Conservation (phyloP, 208 protist genomes). For the Leishmania major region DNA sequence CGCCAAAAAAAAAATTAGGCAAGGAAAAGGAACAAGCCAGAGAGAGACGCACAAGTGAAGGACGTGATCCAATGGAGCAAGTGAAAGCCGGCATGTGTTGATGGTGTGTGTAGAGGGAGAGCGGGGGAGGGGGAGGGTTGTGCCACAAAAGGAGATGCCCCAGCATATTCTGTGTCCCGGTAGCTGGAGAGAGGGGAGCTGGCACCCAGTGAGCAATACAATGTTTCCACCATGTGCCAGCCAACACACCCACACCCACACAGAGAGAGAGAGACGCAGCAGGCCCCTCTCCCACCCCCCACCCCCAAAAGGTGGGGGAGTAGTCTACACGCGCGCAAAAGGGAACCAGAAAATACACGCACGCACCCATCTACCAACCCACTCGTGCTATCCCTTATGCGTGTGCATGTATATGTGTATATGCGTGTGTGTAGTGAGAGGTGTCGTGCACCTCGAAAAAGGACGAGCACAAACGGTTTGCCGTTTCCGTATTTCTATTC, state of each 20-base stretch:
- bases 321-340: neutral
- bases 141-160: neutral
- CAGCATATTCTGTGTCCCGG: neutral
- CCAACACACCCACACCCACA: neutral
- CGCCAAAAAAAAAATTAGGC: neutral
- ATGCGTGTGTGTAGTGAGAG: neutral
- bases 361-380: neutral
- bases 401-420: neutral
- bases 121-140: neutral
- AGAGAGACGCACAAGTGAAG: neutral
- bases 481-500: no score
- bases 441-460: neutral
- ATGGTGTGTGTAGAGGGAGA: neutral
- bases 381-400: no score
- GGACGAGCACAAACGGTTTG: neutral
- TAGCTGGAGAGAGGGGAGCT: neutral
- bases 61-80: neutral
- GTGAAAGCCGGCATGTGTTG: neutral
- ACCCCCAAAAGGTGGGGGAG: neutral
- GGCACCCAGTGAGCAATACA: neutral
- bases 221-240: neutral
- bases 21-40: neutral
- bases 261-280: neutral
- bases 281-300: neutral
- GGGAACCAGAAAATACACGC: neutral